Conservation (phyloP, 116 monocot species). For the Phalaenopsis hybrid region DNA sequence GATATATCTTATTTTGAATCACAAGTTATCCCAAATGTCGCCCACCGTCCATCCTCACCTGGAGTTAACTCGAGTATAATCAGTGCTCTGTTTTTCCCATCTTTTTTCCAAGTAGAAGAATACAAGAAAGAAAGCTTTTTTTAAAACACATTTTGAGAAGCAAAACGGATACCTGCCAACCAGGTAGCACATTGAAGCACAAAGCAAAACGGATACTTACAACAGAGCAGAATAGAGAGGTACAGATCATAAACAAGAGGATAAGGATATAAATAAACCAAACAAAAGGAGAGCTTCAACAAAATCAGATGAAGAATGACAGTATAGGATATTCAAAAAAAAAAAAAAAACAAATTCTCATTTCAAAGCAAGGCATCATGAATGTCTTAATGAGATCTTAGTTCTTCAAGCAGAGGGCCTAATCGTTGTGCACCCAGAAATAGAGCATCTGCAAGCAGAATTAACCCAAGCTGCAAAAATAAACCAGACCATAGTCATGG, state of each 20-base stretch:
- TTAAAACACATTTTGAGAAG: too few relatives aligned
- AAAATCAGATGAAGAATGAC: too few relatives aligned
- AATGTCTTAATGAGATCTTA: slow-evolving; percentile 45
- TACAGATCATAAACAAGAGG: not conserved
- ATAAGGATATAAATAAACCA: not conserved
- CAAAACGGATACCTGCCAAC: not conserved
- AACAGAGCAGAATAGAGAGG: not conserved
- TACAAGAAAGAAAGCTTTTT: too few relatives aligned
- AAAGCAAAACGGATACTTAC: not conserved
- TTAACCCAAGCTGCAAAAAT: slow-evolving; percentile 46
- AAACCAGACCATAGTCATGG: not conserved
- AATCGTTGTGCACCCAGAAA: slow-evolving; percentile 69
- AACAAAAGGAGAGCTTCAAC: not conserved
- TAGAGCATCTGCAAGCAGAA: slow-evolving; percentile 70
- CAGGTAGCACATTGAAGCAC: not conserved
- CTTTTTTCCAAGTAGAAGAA: too few relatives aligned
- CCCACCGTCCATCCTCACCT: too few relatives aligned
- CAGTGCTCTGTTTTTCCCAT: too few relatives aligned
- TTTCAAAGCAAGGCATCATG: not conserved
- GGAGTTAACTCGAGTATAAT: too few relatives aligned
- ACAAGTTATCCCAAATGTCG: too few relatives aligned
- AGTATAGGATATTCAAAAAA: not conserved
- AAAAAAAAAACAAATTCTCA: not conserved
- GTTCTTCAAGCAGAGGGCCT: slow-evolving; percentile 57
- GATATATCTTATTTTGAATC: too few relatives aligned